phyloP scores from a whole-genome alignment of 192 early-diverging fungal genomes.

The Gonapodya sp. region DNA sequence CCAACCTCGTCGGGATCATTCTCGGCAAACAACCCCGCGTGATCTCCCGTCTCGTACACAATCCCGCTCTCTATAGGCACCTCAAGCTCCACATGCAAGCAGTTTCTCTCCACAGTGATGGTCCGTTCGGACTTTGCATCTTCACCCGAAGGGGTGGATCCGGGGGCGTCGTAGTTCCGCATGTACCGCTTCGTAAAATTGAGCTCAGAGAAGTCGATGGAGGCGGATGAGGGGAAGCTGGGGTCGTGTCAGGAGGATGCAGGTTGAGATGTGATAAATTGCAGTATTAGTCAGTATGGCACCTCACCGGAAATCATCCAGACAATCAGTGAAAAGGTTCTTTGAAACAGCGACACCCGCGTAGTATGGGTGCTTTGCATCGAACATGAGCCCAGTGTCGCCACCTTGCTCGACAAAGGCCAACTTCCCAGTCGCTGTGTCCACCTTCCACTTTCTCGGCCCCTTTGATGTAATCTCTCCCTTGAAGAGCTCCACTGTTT shows the following conservation, averaged over 20 bases:
- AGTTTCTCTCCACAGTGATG: conserved; percentile 54
- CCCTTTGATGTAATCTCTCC: conserved; percentile 41
- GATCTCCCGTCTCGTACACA: conserved; percentile 87
- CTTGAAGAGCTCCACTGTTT: conserved; percentile 31
- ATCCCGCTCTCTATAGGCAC: conserved; percentile 61
- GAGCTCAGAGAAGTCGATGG: conserved; percentile 3
- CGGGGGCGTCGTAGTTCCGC: neutral
- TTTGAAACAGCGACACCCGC: conserved; percentile 52
- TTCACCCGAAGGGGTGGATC: neutral
- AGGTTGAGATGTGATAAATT: neutral
- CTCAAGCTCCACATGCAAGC: conserved; percentile 92
- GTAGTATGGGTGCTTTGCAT: conserved; percentile 78
- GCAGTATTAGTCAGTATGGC: neutral
- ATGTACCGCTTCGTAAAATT: conserved; percentile 1
- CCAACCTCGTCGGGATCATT: conserved; percentile 75
- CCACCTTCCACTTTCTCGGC: conserved; percentile 29
- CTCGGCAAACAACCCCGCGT: conserved; percentile 82
- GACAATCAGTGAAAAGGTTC: conserved; percentile 53
- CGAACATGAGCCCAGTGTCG: conserved; percentile 37
- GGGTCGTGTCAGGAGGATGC: neutral
- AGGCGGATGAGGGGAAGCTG: neutral
- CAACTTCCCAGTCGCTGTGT: neutral
- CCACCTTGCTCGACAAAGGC: neutral
- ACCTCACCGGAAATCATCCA: conserved; percentile 14
- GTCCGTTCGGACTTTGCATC: neutral